Evolutionary conservation across 2,329 filamentous ascomycete species (phyloP), one percentile per base, ranked within the genome.

Genomic region (Ploettnerulaceae sp.): DNA sequence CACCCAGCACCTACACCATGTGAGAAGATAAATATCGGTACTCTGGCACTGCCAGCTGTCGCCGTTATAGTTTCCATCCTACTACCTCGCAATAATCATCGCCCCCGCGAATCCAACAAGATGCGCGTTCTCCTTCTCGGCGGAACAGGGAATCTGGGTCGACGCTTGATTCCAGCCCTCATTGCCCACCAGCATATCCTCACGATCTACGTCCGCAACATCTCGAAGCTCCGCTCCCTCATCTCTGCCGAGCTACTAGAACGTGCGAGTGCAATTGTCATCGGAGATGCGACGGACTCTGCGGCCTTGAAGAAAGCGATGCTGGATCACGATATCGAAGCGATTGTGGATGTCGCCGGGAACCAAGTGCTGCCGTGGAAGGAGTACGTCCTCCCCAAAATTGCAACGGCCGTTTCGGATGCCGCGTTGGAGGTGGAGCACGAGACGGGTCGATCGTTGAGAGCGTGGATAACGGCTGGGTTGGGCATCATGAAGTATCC

Each of bases 91-190:
- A 25, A 32, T 14, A 33, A 24, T 6, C 5, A 2, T 11, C 9
- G 2, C 7, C 7, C 3, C 21, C 17, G 14, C 37, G 15, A 7
- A 5, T 40, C 24, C 11, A 37, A 17, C 38, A 52, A 21, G 12
- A 71, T 71, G 67, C 65, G 64, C 40, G 66, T 69, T 48, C 61
- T 70, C 38, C 60, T 69, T 25, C 53, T 71, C 29, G 67, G 66
- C 20, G 63, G 62, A 57, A 69, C 65, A 18, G 67, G 66, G 8
- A 68, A 68, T 33, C 50, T 70, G 11, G 68, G 67, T 20, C 39
- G 56, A 37, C 64, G 67, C 45, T 61, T 64, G 15, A 55, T 69
- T 34, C 49, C 63, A 14, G 63, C 67, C 4, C 55, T 65, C n/a
- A 49, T 65, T 29, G 57, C 57, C 5, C 62, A 65, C 40, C 44